Evolutionary conservation across 768 basidiomycete species (phyloP).

Genomic region (Mycena belliarum): DNA sequence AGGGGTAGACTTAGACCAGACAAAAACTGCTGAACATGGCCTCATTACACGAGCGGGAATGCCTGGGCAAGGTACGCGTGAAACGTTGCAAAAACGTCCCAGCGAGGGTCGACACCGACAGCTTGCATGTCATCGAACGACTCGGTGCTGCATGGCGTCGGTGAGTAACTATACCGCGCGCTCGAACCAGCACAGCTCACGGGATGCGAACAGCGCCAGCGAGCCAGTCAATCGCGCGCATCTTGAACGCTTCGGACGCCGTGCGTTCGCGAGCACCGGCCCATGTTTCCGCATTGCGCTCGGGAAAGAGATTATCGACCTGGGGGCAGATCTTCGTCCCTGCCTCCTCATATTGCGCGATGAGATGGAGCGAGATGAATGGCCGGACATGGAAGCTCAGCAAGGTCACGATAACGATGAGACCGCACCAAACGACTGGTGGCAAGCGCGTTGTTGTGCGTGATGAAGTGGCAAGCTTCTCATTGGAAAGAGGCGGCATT

Average conservation of each 20-base stretch:
- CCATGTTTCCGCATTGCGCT: not conserved
- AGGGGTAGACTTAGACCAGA: not conserved
- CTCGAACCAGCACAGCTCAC: constrained; percentile 29
- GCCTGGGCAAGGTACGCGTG: constrained; percentile 52
- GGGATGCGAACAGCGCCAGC: constrained; percentile 49
- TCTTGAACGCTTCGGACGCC: constrained; percentile 32
- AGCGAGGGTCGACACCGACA: constrained; percentile 51
- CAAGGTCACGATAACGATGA: not conserved
- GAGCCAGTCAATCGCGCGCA: constrained; percentile 45
- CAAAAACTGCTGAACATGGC: not conserved
- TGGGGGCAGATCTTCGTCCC: constrained; percentile 7
- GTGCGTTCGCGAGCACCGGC: not conserved
- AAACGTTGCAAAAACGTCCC: constrained; percentile 54
- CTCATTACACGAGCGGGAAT: constrained; percentile 65
- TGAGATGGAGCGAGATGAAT: not conserved
- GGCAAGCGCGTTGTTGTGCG: not conserved
- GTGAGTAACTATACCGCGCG: not conserved
- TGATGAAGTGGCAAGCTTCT: not conserved
- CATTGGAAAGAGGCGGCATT: not conserved
- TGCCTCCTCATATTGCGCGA: not conserved
- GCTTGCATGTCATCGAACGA: constrained; percentile 51
- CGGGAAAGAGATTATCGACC: not conserved
- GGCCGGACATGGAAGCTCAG: not conserved
- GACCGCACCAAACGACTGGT: not conserved
- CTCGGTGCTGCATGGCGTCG: constrained; percentile 43